Percentiles rank a stretch among this genome's conserved stretches.
phyloP scores from a whole-genome alignment of 2,329 filamentous ascomycete species.

The Rhinocladiella similis region DNA sequence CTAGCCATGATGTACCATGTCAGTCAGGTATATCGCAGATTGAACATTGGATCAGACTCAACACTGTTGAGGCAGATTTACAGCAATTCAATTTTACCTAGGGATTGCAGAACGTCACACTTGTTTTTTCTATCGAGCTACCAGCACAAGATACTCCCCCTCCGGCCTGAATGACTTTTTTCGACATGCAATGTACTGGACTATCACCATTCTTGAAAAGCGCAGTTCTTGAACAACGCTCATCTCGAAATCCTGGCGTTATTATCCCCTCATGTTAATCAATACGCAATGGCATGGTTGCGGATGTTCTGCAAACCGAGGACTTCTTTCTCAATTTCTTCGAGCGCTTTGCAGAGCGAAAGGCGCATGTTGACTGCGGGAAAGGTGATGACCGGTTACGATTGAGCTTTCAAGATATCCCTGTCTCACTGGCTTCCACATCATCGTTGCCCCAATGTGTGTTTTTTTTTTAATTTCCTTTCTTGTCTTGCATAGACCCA shows the following conservation, averaged over 20 bases:
- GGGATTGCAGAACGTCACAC: neutral
- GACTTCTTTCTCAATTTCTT: neutral
- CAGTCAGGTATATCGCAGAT: slow-evolving; percentile 5
- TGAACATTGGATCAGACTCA: neutral
- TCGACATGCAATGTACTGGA: neutral
- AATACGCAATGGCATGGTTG: neutral
- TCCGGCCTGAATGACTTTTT: neutral
- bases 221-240: too few relatives aligned
- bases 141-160: neutral
- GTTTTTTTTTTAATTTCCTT: slow-evolving; percentile 8
- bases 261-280: neutral
- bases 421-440: slow-evolving; percentile 7
- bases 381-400: slow-evolving; percentile 17
- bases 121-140: neutral
- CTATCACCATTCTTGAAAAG: neutral
- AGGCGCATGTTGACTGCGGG: neutral
- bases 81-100: neutral
- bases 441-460: neutral
- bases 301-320: neutral
- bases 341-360: neutral
- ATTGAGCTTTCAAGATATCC: slow-evolving; percentile 24
- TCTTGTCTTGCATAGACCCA: slow-evolving; percentile 25
- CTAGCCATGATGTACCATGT: slow-evolving; percentile 10
- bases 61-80: slow-evolving; percentile 9
- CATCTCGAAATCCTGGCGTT: too few relatives aligned